A percentile compares a stretch with the other conserved stretches of the same genome.
Conservation (phyloP, 805 yeast species). For the Wickerhamiella allomyrinae region DNA sequence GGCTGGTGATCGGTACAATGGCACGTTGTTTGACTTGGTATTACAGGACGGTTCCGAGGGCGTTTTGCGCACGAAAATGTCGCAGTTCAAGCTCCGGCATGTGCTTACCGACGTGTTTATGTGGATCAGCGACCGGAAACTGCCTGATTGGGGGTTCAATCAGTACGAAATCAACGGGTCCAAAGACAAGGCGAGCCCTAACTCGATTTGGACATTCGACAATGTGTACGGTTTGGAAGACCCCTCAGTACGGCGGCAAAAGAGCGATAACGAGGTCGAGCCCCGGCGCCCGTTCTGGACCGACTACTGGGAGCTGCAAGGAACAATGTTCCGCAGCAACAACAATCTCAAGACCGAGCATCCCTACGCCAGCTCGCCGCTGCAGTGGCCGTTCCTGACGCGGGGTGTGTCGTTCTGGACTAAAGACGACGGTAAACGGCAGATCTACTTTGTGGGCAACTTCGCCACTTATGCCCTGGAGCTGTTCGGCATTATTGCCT, state of each 20-base stretch:
- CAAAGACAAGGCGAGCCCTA: constrained; percentile 55
- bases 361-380: constrained; percentile 90
- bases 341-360: constrained; percentile 76
- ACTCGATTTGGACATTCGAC: constrained; percentile 67
- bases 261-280: constrained; percentile 5
- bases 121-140: constrained; percentile 62
- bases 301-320: constrained; percentile 84
- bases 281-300: constrained; percentile 45
- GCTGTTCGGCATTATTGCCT: constrained; percentile 31
- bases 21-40: constrained; percentile 55
- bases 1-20: constrained; percentile 71
- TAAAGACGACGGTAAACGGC: constrained; percentile 34
- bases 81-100: constrained; percentile 66
- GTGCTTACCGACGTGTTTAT: constrained; percentile 64
- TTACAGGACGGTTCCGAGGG: constrained; percentile 23
- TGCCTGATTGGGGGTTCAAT: constrained; percentile 90
- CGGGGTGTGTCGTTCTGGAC: constrained; percentile 98
- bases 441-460: constrained; percentile 85
- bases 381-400: constrained; percentile 77
- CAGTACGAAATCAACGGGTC: constrained; percentile 92
- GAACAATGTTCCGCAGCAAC: constrained; percentile 81
- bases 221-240: constrained; percentile 52
- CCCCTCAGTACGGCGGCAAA: constrained; percentile 34
- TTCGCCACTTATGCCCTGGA: constrained; percentile 40
- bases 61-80: constrained; percentile 48